phyloP scores from a whole-genome alignment of 495 filamentous ascomycete genomes.

The Hypoxylon subgilvum region DNA sequence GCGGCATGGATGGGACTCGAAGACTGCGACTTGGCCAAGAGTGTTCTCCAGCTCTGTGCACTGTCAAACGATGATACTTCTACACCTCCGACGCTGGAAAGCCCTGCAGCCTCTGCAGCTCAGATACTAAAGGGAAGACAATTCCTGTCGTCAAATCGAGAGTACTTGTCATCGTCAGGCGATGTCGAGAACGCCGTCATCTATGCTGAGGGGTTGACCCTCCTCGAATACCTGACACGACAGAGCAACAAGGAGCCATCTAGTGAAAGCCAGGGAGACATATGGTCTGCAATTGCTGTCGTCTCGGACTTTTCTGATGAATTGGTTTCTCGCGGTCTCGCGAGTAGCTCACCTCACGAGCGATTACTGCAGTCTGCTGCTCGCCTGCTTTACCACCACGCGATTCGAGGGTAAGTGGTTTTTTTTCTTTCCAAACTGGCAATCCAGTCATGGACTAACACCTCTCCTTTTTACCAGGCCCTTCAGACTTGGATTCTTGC shows the following conservation, averaged over 20 bases:
- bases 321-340: constrained; percentile 46
- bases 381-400: constrained; percentile 71
- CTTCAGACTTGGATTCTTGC: constrained; percentile 69
- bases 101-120: constrained; percentile 30
- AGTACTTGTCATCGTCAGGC: constrained; percentile 60
- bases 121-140: constrained; percentile 63
- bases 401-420: constrained; percentile 55
- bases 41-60: constrained; percentile 54
- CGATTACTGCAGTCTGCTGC: constrained; percentile 69
- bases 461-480: constrained; percentile 42
- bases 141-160: constrained; percentile 61
- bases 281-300: constrained; percentile 53
- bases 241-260: constrained; percentile 40
- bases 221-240: constrained; percentile 67
- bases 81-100: constrained; percentile 4
- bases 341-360: constrained; percentile 51
- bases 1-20: constrained; percentile 70
- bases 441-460: constrained; percentile 19
- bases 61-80: constrained; percentile 19
- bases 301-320: constrained; percentile 45
- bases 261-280: constrained; percentile 54
- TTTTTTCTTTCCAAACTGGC: constrained; percentile 2
- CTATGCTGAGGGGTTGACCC: constrained; percentile 63
- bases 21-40: constrained; percentile 49
- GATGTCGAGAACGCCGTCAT: constrained; percentile 54